Conservation (phyloP, 2,329 filamentous ascomycete species). For the Cytospora paraplurivora region DNA sequence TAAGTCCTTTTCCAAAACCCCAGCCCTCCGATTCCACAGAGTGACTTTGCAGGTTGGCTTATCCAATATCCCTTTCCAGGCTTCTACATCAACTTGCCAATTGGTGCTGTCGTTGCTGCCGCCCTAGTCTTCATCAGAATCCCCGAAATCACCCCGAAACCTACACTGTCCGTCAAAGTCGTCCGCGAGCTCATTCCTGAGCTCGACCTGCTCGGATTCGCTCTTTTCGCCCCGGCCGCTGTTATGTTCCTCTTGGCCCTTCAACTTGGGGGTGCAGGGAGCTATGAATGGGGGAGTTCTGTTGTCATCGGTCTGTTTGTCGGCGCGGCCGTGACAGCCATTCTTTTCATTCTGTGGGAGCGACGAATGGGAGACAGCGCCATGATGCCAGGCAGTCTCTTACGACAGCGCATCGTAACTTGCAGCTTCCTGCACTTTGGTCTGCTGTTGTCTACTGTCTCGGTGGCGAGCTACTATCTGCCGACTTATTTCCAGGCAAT, state of each 20-base stretch:
- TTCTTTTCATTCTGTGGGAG: constrained; percentile 45
- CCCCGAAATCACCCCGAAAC: constrained; percentile 38
- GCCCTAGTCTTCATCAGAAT: constrained; percentile 37
- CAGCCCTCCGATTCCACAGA: too few species aligned
- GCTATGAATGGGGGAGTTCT: constrained; percentile 41
- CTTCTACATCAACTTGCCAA: constrained; percentile 47
- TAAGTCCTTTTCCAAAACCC: constrained; percentile 31
- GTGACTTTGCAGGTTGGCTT: constrained; percentile 14
- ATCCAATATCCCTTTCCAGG: constrained; percentile 29
- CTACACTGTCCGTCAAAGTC: constrained; percentile 32
- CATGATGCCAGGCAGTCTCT: background rate
- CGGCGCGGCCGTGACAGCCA: constrained; percentile 36
- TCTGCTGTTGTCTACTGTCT: background rate
- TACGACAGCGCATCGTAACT: constrained; percentile 5
- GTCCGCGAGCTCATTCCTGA: constrained; percentile 33
- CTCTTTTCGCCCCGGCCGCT: constrained; percentile 43
- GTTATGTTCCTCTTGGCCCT: constrained; percentile 47
- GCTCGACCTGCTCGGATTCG: constrained; percentile 44
- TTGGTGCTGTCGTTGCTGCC: constrained; percentile 39
- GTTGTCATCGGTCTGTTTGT: constrained; percentile 44
- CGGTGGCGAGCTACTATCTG: constrained; percentile 6
- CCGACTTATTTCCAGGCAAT: constrained; percentile 20
- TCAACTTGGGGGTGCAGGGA: constrained; percentile 42
- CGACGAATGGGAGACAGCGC: constrained; percentile 30
- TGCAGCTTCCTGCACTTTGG: background rate